These are phyloP conservation scores for Zancudomyces culisetae DNA, from an alignment of 371 early-diverging fungal genomes.

Conservation along the genomic window DNA sequence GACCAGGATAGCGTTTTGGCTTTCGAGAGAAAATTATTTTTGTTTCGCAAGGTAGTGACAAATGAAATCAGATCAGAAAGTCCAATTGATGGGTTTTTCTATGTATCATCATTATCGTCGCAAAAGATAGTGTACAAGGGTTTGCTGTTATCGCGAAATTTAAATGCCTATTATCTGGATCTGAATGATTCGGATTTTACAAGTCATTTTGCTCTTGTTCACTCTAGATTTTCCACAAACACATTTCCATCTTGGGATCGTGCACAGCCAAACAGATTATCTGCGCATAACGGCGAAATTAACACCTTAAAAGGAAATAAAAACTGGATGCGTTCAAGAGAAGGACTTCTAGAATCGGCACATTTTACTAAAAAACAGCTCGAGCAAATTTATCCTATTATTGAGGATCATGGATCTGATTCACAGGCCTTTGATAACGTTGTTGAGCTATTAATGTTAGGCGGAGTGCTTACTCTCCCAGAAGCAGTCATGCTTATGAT, in stretches of 20 bases:
- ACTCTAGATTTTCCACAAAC: constrained; percentile 95
- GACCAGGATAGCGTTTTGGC: constrained; percentile 6
- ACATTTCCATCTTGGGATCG: constrained; percentile 97
- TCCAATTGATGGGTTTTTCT: constrained; percentile 72
- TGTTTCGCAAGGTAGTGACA: constrained; percentile 74
- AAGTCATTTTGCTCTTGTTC: constrained; percentile 87
- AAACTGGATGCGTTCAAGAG: constrained; percentile 96
- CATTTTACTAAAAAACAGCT: constrained; percentile 53
- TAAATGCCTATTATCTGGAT: constrained; percentile 79
- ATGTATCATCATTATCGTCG: constrained; percentile 81
- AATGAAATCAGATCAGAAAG: constrained; percentile 31
- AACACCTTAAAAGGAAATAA: constrained; percentile 95
- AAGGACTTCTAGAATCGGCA: constrained; percentile 72
- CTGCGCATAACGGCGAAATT: constrained; percentile 96
- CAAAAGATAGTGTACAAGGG: constrained; percentile 93
- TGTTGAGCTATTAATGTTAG: constrained; percentile 75
- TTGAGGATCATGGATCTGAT: constrained; percentile 93
- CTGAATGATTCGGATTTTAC: constrained; percentile 54
- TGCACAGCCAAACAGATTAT: constrained; percentile 92
- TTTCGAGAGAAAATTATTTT: constrained; percentile 73
- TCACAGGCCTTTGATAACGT: constrained; percentile 94
- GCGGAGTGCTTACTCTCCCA: constrained; percentile 72
- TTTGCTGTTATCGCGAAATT: constrained; percentile 80
- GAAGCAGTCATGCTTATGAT: constrained; percentile 95
- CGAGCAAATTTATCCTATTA: constrained; percentile 72